These are phyloP conservation scores for Trichoderma sp. DNA, from an alignment of 2,329 filamentous ascomycete species.

Conservation along the genomic window DNA sequence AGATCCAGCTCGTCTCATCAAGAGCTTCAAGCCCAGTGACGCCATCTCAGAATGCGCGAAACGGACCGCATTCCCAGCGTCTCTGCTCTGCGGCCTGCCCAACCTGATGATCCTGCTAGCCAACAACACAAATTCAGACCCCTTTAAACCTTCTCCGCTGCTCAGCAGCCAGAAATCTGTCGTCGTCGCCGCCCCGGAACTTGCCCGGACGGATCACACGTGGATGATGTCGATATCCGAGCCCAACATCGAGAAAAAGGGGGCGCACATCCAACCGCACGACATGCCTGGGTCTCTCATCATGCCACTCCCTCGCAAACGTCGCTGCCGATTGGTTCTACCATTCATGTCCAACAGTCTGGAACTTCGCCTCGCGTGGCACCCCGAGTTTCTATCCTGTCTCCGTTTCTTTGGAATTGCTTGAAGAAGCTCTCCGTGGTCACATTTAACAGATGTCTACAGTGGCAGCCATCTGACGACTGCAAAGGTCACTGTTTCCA, in stretches of 20 bases:
- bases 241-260: slow-evolving; percentile 37
- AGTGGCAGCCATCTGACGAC: no score
- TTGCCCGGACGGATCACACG: slow-evolving; percentile 10
- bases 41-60: slow-evolving; percentile 12
- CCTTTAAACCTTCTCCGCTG: slow-evolving; percentile 62
- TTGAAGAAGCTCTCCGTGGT: no score
- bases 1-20: slow-evolving; percentile 1
- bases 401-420: no score
- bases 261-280: slow-evolving; percentile 52
- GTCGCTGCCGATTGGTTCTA: slow-evolving; percentile 52
- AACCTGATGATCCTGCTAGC: slow-evolving; percentile 66
- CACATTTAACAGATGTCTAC: no score
- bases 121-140: slow-evolving; percentile 60
- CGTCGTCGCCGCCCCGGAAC: slow-evolving; percentile 11
- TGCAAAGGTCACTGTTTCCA: no score
- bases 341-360: no score
- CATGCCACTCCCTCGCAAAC: slow-evolving; percentile 58
- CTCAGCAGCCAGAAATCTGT: slow-evolving; percentile 44
- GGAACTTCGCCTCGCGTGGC: no score
- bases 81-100: slow-evolving; percentile 58
- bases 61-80: slow-evolving; percentile 52
- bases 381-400: no score
- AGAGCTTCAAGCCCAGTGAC: not conserved
- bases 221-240: slow-evolving; percentile 28
- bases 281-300: slow-evolving; percentile 59